Evolutionary conservation across 2,329 filamentous ascomycete genomes (phyloP).

Genomic region (Fusarium falciforme): DNA sequence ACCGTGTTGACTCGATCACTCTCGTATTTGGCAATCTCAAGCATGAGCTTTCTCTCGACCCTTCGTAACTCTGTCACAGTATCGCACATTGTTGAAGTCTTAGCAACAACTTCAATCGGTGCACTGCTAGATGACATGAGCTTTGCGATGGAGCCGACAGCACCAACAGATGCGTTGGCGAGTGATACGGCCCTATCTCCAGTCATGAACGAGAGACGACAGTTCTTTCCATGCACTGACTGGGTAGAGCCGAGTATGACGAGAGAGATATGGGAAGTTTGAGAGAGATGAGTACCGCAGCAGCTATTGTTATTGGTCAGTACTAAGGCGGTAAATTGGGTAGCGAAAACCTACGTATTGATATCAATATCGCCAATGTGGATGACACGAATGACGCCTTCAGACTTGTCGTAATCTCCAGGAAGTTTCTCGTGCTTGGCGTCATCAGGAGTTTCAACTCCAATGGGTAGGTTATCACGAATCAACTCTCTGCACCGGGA

Average conservation of each 20-base stretch:
- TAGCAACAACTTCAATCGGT: slow-evolving; percentile 35
- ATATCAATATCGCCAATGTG: slow-evolving; percentile 45
- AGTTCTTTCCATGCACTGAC: slow-evolving; percentile 47
- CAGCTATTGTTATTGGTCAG: slow-evolving; percentile 19
- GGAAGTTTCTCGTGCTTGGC: slow-evolving; percentile 41
- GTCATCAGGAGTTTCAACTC: slow-evolving; percentile 41
- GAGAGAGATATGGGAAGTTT: slow-evolving; percentile 47
- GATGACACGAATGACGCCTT: slow-evolving; percentile 45
- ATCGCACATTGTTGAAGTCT: slow-evolving; percentile 25
- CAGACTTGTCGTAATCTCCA: slow-evolving; percentile 46
- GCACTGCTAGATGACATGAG: slow-evolving; percentile 40
- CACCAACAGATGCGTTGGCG: slow-evolving; percentile 37
- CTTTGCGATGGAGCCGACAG: slow-evolving; percentile 39
- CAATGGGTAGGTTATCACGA: slow-evolving; percentile 38
- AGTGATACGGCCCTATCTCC: slow-evolving; percentile 44
- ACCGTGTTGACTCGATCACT: slow-evolving; percentile 32
- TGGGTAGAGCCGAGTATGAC: slow-evolving; percentile 45
- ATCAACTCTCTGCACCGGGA: slow-evolving; percentile 41
- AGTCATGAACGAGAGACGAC: slow-evolving; percentile 44
- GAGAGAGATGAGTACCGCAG: slow-evolving; percentile 46
- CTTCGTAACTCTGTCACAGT: slow-evolving; percentile 34
- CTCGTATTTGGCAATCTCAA: slow-evolving; percentile 46
- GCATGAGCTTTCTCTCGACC: slow-evolving; percentile 42
- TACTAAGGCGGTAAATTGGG: fast-evolving
- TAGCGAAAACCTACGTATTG: slow-evolving; percentile 38